Base-by-base conservation (phyloP, 345 rosid genomes). In the Excoecaria agallocha region DNA sequence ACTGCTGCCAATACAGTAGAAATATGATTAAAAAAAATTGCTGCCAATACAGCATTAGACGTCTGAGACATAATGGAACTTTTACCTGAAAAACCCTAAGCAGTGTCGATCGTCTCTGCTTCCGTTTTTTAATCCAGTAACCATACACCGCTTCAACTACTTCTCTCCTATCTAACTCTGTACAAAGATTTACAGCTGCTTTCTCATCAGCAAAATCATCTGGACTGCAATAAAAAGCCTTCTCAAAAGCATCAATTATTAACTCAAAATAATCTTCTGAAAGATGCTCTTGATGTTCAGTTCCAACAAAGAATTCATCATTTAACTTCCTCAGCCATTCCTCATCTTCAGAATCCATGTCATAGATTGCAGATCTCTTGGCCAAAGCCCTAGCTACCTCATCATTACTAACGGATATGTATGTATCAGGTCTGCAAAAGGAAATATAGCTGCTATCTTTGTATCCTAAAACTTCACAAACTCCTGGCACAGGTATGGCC, bases 341-440 rank as follows among this genome's bases (percentile, higher is more conserved):
- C 79, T 90, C 97, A 83, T 96, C 99, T 82, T 91, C 98, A 65
- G 88, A 88, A 77, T 96, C 98, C 93, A 93, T 85, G 81, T 96
- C 99, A 77, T 96, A 93, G 65, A 71, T 86, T 49, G 95, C 91
- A 38, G 76, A 73, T 75, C 78, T 88, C 78, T 79, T 88, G 10
- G 87, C 84, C 86, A 96, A 59, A 71, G 91, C 92, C 83, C 99
- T 93, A 20, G 93, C 85, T 49, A 91, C 83, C 85, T 96, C 98
- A 81, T 91, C 91, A 46, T 73, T 85, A 55, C 60, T 80, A 22
- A 84, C 62, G 55, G 86, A 84, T 58, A 96, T 89, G 76, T 93
- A 96, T 0, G 64, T 30, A 73, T 81, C 81, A 3, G 97, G 94
- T 74, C 89, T 88, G 22, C 60, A 59, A 75, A 87, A 96, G 30